A percentile compares a stretch with the other conserved stretches of the same genome.
Evolutionary conservation across 768 basidiomycete genomes (phyloP).

Genomic region (Macrolepiota dolichaula): DNA sequence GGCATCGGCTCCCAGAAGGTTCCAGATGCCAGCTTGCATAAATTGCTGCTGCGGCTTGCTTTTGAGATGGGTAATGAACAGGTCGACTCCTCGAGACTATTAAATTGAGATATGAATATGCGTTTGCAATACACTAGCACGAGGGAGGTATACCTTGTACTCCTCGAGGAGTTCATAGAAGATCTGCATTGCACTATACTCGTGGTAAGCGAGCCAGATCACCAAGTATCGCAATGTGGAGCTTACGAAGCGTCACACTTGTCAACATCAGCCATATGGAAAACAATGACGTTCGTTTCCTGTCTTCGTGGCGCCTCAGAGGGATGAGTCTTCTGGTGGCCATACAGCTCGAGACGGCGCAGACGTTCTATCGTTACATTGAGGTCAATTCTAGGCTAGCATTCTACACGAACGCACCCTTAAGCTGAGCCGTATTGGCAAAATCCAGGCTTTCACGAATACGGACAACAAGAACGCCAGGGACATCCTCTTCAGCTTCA

Average conservation of each 20-base stretch:
- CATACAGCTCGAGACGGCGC: conserved; percentile 86
- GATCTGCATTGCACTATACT: conserved; percentile 73
- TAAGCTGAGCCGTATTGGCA: conserved; percentile 93
- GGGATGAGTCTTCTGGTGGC: conserved; percentile 75
- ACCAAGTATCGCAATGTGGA: not conserved
- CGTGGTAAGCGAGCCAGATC: conserved; percentile 9
- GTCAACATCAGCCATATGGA: conserved; percentile 93
- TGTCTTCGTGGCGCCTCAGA: conserved; percentile 81
- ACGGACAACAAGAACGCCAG: conserved; percentile 83
- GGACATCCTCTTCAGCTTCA: conserved; percentile 74
- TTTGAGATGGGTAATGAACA: conserved; percentile 51
- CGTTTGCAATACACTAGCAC: not conserved
- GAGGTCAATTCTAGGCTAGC: not conserved
- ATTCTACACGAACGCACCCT: conserved; percentile 45
- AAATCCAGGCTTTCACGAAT: conserved; percentile 92
- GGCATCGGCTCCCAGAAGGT: conserved; percentile 44
- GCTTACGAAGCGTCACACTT: conserved; percentile 87
- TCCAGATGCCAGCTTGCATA: conserved; percentile 47
- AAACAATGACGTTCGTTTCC: conserved; percentile 75
- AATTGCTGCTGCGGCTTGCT: conserved; percentile 37
- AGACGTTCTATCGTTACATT: conserved; percentile 56
- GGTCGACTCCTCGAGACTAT: conserved; percentile 45
- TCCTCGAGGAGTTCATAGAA: conserved; percentile 76
- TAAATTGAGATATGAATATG: not conserved
- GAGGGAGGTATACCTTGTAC: conserved; percentile 53